phyloP scores from a whole-genome alignment of 805 yeast species.

The Saturnispora saitoi region DNA sequence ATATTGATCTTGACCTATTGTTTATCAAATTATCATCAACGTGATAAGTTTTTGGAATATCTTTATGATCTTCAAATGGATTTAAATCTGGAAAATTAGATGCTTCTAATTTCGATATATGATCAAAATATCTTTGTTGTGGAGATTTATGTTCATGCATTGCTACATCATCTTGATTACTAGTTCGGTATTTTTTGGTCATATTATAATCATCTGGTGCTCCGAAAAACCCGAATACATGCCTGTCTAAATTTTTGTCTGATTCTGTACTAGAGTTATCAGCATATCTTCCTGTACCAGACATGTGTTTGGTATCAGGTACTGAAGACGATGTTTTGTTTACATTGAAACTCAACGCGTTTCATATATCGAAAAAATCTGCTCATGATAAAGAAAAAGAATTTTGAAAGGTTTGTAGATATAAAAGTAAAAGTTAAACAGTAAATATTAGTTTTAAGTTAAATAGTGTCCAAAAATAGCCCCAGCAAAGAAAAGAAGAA shows the following conservation, averaged over 20 bases:
- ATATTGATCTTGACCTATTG: slow-evolving; percentile 13
- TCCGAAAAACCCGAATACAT: not conserved
- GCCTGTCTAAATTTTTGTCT: not conserved
- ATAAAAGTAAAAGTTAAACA: not conserved
- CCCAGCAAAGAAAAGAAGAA: slow-evolving; percentile 9
- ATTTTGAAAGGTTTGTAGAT: not conserved
- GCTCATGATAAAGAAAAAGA: slow-evolving; percentile 2
- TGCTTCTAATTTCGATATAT: not conserved
- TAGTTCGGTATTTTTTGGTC: not conserved
- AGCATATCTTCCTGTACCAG: not conserved
- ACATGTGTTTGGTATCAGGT: not conserved
- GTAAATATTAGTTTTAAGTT: not conserved
- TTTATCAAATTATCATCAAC: slow-evolving; percentile 1
- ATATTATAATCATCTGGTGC: not conserved
- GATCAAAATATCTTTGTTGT: slow-evolving; percentile 7
- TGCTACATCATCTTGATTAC: not conserved
- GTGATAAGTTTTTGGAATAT: slow-evolving; percentile 5
- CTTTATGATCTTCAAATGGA: slow-evolving; percentile 1
- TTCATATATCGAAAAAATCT: not conserved
- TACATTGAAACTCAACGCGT: not conserved
- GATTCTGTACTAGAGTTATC: not conserved
- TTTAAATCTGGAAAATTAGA: not conserved
- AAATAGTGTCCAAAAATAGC: slow-evolving; percentile 6
- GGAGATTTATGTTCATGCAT: not conserved
- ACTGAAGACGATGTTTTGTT: not conserved